phyloP scores from a whole-genome alignment of 805 yeast species.

The Sugiyamaella floridensis region DNA sequence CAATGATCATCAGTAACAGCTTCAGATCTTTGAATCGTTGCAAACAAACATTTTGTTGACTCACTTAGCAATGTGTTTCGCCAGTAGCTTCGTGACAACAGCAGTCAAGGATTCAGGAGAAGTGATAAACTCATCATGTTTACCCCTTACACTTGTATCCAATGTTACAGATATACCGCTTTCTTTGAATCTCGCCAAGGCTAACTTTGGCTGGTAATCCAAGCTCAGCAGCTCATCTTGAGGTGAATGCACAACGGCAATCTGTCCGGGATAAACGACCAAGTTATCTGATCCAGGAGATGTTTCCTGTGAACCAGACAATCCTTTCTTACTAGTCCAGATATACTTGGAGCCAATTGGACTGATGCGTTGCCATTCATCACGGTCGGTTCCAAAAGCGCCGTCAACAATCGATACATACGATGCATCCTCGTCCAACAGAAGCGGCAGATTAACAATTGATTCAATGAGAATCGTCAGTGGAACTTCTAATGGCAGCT shows the following conservation, averaged over 20 bases:
- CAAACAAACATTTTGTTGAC: too few relatives aligned
- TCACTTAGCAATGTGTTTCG: too few relatives aligned
- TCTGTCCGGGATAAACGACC: constrained; percentile 7
- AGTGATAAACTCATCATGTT: neutral
- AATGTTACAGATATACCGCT: neutral
- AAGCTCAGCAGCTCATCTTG: constrained; percentile 58
- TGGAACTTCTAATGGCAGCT: constrained; percentile 1
- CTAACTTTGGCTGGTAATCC: constrained; percentile 38
- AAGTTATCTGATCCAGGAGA: neutral
- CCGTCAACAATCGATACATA: constrained; percentile 51
- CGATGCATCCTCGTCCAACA: constrained; percentile 54
- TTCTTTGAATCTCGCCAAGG: constrained; percentile 1
- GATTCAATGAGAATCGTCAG: constrained; percentile 48
- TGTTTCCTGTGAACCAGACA: neutral
- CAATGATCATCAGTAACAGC: too few relatives aligned
- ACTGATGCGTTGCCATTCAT: constrained; percentile 22
- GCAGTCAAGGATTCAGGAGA: neutral
- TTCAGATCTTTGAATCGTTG: too few relatives aligned
- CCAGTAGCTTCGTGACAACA: neutral
- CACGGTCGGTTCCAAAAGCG: constrained; percentile 42
- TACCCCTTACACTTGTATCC: neutral
- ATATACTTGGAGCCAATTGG: constrained; percentile 9
- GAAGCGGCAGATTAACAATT: constrained; percentile 47
- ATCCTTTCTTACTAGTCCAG: neutral
- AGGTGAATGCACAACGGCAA: constrained; percentile 51